A percentile compares a stretch with the other conserved stretches of the same genome.
phyloP scores from a whole-genome alignment of 2,329 filamentous ascomycete genomes.

The Cryphonectria japonica region DNA sequence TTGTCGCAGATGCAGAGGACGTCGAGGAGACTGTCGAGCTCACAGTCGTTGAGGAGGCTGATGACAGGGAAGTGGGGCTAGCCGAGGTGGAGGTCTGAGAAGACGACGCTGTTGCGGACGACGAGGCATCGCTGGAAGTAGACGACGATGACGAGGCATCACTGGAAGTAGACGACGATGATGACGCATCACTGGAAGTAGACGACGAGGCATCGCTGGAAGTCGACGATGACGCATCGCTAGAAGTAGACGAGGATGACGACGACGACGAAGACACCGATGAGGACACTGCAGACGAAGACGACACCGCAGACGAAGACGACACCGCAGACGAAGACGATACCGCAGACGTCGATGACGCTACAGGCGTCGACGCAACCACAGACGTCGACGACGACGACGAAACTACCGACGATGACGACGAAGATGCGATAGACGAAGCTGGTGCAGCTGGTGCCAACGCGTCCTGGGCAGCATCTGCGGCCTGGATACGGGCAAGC shows the following conservation, averaged over 20 bases:
- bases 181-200: no score
- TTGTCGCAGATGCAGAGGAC: not conserved
- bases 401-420: not conserved
- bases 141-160: not conserved
- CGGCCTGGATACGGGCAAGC: conserved; percentile 38
- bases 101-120: not conserved
- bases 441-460: not conserved
- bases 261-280: no score
- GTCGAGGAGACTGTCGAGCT: not conserved
- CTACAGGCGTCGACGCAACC: no score
- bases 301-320: no score
- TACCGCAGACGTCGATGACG: no score
- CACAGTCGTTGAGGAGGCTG: not conserved
- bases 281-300: no score
- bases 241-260: no score
- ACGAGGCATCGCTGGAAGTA: not conserved
- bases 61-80: not conserved
- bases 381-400: not conserved
- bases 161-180: no score
- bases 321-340: not conserved
- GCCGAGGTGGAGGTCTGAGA: not conserved
- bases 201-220: not conserved
- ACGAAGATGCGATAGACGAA: not conserved
- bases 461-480: conserved; percentile 28
- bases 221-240: not conserved